These are phyloP conservation scores for Termitomyces sp. DNA, from an alignment of 768 basidiomycete genomes.

Conservation along the genomic window DNA sequence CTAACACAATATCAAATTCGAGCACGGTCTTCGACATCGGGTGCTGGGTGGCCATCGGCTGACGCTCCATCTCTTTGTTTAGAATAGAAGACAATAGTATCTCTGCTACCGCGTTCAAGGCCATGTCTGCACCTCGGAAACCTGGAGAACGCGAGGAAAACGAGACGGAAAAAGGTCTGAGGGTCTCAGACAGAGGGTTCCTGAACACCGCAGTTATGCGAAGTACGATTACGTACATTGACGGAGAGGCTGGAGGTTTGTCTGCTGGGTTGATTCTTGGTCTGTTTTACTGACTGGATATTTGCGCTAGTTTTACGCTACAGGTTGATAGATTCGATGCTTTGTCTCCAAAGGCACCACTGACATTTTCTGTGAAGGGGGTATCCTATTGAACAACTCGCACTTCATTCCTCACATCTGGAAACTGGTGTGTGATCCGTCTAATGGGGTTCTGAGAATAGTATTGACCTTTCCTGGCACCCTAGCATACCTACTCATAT, in stretches of 20 bases:
- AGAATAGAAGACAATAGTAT: slow-evolving; percentile 82
- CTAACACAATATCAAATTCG: background rate
- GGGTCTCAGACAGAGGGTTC: slow-evolving; percentile 77
- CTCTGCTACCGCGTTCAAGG: slow-evolving; percentile 77
- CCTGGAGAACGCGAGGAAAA: slow-evolving; percentile 71
- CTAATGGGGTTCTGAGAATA: background rate
- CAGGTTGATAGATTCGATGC: slow-evolving; percentile 36
- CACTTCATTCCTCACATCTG: slow-evolving; percentile 71
- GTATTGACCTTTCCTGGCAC: background rate
- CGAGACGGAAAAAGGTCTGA: slow-evolving; percentile 76
- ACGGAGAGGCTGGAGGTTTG: slow-evolving; percentile 78
- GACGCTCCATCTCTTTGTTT: background rate
- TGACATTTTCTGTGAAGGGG: slow-evolving; percentile 43
- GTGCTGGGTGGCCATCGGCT: background rate
- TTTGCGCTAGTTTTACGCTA: slow-evolving; percentile 55
- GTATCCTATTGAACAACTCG: slow-evolving; percentile 91
- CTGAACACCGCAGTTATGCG: slow-evolving; percentile 78
- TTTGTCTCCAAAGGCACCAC: background rate
- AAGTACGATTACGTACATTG: slow-evolving; percentile 85
- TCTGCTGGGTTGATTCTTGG: background rate
- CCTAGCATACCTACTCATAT: slow-evolving; percentile 79
- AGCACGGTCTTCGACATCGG: background rate
- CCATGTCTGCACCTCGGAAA: slow-evolving; percentile 53
- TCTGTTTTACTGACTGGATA: background rate
- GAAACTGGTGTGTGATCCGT: slow-evolving; percentile 45